phyloP scores from a whole-genome alignment of 2,329 filamentous ascomycete genomes.

The Aspergillus candidus region DNA sequence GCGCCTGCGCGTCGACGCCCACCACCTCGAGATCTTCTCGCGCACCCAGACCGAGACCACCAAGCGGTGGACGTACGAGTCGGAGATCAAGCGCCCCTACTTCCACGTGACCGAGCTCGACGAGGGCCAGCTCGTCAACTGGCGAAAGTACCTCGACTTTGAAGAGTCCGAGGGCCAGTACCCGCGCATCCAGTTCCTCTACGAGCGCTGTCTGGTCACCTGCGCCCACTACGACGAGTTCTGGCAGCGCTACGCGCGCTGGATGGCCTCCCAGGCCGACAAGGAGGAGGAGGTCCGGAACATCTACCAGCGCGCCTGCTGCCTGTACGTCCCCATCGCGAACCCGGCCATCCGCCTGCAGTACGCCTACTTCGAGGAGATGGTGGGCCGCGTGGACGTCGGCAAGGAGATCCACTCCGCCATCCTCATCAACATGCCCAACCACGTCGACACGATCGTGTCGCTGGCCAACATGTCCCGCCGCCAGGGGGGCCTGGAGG shows the following conservation, averaged over 20 bases:
- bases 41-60: conserved; percentile 80
- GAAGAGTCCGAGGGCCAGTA: conserved; percentile 82
- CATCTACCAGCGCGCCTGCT: conserved; percentile 83
- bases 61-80: conserved; percentile 91
- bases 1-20: conserved; percentile 68
- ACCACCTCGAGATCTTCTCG: conserved; percentile 75
- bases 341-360: conserved; percentile 77
- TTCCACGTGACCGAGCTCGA: conserved; percentile 95
- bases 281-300: conserved; percentile 88
- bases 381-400: conserved; percentile 66
- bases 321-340: conserved; percentile 79
- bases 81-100: conserved; percentile 90
- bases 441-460: conserved; percentile 79
- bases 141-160: conserved; percentile 94
- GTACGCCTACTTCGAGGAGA: conserved; percentile 93
- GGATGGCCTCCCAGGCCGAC: conserved; percentile 75
- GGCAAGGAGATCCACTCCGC: conserved; percentile 79
- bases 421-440: conserved; percentile 68
- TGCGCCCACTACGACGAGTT: conserved; percentile 96
- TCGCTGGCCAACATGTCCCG: conserved; percentile 83
- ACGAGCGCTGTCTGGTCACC: conserved; percentile 88
- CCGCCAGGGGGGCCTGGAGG: conserved; percentile 74
- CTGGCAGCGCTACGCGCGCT: conserved; percentile 93
- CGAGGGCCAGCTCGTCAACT: conserved; percentile 75
- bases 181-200: conserved; percentile 69